A percentile compares a stretch with the other conserved stretches of the same genome.
Conservation (phyloP, 2,329 filamentous ascomycete species). For the Cyphellophora europaea region DNA sequence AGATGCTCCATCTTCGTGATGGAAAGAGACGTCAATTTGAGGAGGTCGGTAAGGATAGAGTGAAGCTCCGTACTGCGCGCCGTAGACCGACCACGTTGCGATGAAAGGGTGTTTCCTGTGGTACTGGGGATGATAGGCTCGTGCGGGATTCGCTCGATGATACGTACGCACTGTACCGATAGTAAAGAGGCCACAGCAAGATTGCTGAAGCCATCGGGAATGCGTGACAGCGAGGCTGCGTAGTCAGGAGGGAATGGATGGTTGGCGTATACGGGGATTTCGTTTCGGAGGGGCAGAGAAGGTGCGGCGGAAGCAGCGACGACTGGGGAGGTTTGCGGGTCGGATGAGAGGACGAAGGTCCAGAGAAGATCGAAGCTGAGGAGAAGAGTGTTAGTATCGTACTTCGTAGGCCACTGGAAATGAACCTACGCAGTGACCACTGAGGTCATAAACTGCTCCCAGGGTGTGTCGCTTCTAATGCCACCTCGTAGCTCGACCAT, state of each 20-base stretch:
- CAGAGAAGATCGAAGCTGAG: slow-evolving; percentile 10
- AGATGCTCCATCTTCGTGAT: slow-evolving; percentile 10
- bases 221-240: slow-evolving; percentile 10
- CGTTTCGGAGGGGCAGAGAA: slow-evolving; percentile 7
- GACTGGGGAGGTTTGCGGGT: slow-evolving; percentile 3
- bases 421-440: slow-evolving; percentile 7
- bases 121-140: slow-evolving; percentile 6
- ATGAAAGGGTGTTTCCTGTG: slow-evolving; percentile 4
- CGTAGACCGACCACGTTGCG: too few species aligned
- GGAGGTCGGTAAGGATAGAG: slow-evolving; percentile 10
- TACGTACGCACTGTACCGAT: slow-evolving; percentile 12
- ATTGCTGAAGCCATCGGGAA: slow-evolving; percentile 10
- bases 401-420: background rate
- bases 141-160: slow-evolving; percentile 6
- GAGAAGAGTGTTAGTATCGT: slow-evolving; percentile 3
- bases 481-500: slow-evolving; percentile 8
- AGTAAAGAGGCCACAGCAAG: slow-evolving; percentile 10
- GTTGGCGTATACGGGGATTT: slow-evolving; percentile 10
- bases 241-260: slow-evolving; percentile 9
- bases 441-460: slow-evolving; percentile 7
- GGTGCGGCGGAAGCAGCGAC: background rate
- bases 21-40: slow-evolving; percentile 7
- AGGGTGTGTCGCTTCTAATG: slow-evolving; percentile 8
- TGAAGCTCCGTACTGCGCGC: slow-evolving; percentile 4
- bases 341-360: slow-evolving; percentile 10